Evolutionary conservation across 2,329 filamentous ascomycete species (phyloP), one percentile per base, ranked within the genome.

Genomic region (Talaromyces albobiverticillius): DNA sequence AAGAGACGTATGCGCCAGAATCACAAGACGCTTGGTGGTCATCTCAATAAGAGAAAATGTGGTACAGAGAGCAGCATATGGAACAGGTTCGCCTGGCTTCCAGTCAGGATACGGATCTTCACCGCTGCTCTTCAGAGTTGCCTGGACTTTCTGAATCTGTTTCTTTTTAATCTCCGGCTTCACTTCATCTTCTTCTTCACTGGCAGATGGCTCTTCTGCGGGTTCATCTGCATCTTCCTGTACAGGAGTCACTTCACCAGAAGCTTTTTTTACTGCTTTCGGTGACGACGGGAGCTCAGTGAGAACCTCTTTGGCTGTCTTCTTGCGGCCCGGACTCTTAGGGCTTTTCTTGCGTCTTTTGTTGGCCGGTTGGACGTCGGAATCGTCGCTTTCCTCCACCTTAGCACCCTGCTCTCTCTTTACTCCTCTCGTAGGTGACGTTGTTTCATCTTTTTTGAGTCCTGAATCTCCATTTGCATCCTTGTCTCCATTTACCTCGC

Each of bases 31-130:
- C 69, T 97, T 97, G 5, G 89, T 90, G 0, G 93, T 99, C 79
- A 96, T 86, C 74, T 99, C 94, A 51, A 97, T 86, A 31, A 96
- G 83, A 1, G 92, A 96, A 64, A 97, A 97, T 0, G 94, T 97
- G 10, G 85, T 90, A 72, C 94, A 97, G 7, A 99, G 81, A 11
- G 94, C 94, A 23, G 91, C 93, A 65, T 97, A 99, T 0, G 94
- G 94, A 1, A 96, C 92, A 10, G 93, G 90, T 46, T 88, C 82
- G 45, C 92, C 92, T 45, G 88, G 77, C 68, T 90, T 88, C 94
- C 94, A 99, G 71, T 99, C 93, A 0, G 92, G 92, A 71, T 93
- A 97, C n/a, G 88, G 85, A 64, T 95, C 88, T 60, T 90, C 88
- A 36, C 73, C 78, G 49, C 80, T 83, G 16, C 82, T 77, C 66